A percentile compares a stretch with the other conserved stretches of the same genome.
phyloP scores from a whole-genome alignment of 1,284 basidiomycete genomes.

The Naganishia albida region DNA sequence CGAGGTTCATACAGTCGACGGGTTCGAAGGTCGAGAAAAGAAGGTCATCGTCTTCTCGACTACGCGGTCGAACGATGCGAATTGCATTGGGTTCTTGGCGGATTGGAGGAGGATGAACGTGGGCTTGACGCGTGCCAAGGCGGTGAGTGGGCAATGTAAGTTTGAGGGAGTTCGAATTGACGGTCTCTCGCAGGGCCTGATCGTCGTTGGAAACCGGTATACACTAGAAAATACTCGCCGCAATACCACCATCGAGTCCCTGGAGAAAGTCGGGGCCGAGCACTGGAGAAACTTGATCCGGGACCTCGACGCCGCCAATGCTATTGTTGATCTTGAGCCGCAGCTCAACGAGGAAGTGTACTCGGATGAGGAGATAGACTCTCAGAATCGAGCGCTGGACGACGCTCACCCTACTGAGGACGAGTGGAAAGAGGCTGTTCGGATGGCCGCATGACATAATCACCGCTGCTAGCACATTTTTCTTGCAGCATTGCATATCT shows the following conservation, averaged over 20 bases:
- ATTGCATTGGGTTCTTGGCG: slow-evolving; percentile 84
- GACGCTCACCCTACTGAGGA: too few species aligned
- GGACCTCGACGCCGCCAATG: slow-evolving; percentile 33
- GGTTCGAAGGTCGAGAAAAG: slow-evolving; percentile 92
- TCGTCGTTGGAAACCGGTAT: slow-evolving; percentile 73
- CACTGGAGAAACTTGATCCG: slow-evolving; percentile 47
- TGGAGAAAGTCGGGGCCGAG: slow-evolving; percentile 44
- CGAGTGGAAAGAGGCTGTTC: too few species aligned
- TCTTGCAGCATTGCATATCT: too few species aligned
- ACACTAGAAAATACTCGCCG: slow-evolving; percentile 60
- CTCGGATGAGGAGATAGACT: too few species aligned
- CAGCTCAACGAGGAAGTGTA: too few species aligned
- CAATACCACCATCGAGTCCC: slow-evolving; percentile 33
- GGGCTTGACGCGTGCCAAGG: slow-evolving; percentile 79
- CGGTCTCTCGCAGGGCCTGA: slow-evolving; percentile 55
- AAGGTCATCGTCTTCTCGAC: slow-evolving; percentile 87
- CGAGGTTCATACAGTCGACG: slow-evolving; percentile 86
- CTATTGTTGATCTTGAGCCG: slow-evolving; percentile 5
- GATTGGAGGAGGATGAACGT: slow-evolving; percentile 84
- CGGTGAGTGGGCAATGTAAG: slow-evolving; percentile 57
- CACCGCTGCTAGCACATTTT: too few species aligned
- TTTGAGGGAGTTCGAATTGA: neutral
- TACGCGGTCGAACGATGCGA: slow-evolving; percentile 72
- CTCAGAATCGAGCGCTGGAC: too few species aligned
- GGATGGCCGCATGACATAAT: too few species aligned